These are phyloP conservation scores for Brassica nigra DNA, from an alignment of 345 rosid genomes.

Conservation along the genomic window DNA sequence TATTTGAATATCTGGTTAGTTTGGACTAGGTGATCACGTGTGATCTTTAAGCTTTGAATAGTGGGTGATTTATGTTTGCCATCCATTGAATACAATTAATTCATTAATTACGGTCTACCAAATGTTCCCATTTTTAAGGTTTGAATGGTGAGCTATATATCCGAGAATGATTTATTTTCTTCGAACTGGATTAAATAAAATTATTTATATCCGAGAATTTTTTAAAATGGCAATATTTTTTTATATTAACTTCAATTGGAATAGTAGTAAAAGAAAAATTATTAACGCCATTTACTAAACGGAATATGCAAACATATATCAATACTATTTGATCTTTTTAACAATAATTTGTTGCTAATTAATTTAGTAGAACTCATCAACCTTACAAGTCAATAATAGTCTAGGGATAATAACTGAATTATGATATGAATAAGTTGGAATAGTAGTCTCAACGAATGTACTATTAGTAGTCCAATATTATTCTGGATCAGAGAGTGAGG, in stretches of 20 bases:
- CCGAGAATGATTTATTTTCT: background rate
- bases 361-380: background rate
- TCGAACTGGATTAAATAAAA: background rate
- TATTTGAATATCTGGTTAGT: background rate
- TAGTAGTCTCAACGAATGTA: background rate
- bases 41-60: background rate
- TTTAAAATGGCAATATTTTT: background rate
- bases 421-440: background rate
- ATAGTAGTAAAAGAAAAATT: background rate
- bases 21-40: background rate
- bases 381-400: slow-evolving; percentile 7
- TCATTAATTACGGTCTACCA: background rate
- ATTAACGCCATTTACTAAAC: background rate
- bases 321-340: background rate
- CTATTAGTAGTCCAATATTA: background rate
- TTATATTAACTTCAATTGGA: background rate
- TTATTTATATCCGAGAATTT: background rate
- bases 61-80: background rate
- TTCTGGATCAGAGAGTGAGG: too few relatives aligned
- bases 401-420: background rate
- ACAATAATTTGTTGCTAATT: background rate
- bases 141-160: background rate
- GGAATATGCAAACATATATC: background rate
- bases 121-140: background rate
- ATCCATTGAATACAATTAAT: background rate